Percentiles rank a stretch among this genome's conserved stretches.
Conservation (phyloP, 345 rosid species). For the Pistacia integerrima region DNA sequence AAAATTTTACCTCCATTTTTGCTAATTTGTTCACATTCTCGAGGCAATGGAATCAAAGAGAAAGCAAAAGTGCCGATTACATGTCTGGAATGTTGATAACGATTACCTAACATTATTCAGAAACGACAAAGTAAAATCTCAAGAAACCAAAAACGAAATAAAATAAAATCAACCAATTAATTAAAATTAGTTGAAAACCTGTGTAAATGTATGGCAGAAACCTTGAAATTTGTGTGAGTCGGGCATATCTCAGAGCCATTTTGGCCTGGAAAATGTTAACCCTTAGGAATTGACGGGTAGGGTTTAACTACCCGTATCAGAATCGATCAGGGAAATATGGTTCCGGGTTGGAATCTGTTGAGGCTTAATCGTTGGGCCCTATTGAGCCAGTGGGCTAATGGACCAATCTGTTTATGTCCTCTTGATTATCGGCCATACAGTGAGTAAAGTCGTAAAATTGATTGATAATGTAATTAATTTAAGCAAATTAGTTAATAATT, state of each 20-base stretch:
- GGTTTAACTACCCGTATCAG: constrained; percentile 27
- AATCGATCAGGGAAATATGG: neutral
- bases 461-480: too few species aligned
- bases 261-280: neutral
- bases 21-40: constrained; percentile 9
- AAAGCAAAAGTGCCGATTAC: constrained; percentile 21
- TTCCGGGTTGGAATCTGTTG: neutral
- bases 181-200: constrained; percentile 31
- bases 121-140: neutral
- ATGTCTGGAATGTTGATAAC: constrained; percentile 17
- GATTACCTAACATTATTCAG: constrained; percentile 34
- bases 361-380: neutral
- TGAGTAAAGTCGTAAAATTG: too few species aligned
- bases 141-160: neutral
- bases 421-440: too few species aligned
- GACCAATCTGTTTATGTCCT: neutral
- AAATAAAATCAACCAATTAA: neutral
- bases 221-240: constrained; percentile 39
- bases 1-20: constrained; percentile 3
- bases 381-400: too few species aligned
- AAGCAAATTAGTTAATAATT: too few species aligned
- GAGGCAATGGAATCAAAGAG: constrained; percentile 27
- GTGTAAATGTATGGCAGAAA: constrained; percentile 44
- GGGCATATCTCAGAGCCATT: constrained; percentile 43
- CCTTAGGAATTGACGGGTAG: constrained; percentile 22